These are phyloP conservation scores for Papiliotrema laurentii DNA, from an alignment of 1,284 basidiomycete species.

Conservation along the genomic window DNA sequence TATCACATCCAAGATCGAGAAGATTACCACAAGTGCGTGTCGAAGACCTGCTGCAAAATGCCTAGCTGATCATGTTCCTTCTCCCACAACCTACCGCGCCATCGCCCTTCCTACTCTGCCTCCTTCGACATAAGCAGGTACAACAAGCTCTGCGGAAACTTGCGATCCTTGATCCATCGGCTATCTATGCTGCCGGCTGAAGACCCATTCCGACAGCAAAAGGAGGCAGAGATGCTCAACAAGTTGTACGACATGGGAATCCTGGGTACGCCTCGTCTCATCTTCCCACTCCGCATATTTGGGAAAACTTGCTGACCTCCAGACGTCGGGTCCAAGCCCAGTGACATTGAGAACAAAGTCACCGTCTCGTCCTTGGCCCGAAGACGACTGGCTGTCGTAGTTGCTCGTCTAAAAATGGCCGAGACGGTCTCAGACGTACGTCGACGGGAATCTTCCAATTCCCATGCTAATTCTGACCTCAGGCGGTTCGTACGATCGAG, in stretches of 20 bases:
- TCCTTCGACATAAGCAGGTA: constrained; percentile 71
- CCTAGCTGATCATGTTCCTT: background rate
- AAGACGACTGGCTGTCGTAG: constrained; percentile 83
- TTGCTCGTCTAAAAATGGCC: constrained; percentile 90
- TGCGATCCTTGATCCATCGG: constrained; percentile 81
- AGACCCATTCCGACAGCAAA: constrained; percentile 80
- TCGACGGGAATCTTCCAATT: constrained; percentile 21
- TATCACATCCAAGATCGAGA: constrained; percentile 94
- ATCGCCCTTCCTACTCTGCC: too few species aligned
- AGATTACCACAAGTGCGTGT: constrained; percentile 82
- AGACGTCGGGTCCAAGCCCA: constrained; percentile 64
- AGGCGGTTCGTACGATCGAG: constrained; percentile 96
- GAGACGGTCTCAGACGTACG: constrained; percentile 89
- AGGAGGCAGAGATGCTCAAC: constrained; percentile 80
- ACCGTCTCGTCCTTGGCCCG: constrained; percentile 94
- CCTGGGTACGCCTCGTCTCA: constrained; percentile 58
- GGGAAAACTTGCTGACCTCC: background rate
- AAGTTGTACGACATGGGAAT: constrained; percentile 98
- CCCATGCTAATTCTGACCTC: background rate
- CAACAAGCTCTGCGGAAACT: constrained; percentile 88
- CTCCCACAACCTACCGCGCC: background rate
- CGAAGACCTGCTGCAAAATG: background rate
- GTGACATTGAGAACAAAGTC: constrained; percentile 89
- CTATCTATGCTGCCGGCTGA: constrained; percentile 81
- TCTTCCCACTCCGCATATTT: constrained; percentile 4